phyloP scores from a whole-genome alignment of 2,329 filamentous ascomycete genomes.

The Fusarium sp. region DNA sequence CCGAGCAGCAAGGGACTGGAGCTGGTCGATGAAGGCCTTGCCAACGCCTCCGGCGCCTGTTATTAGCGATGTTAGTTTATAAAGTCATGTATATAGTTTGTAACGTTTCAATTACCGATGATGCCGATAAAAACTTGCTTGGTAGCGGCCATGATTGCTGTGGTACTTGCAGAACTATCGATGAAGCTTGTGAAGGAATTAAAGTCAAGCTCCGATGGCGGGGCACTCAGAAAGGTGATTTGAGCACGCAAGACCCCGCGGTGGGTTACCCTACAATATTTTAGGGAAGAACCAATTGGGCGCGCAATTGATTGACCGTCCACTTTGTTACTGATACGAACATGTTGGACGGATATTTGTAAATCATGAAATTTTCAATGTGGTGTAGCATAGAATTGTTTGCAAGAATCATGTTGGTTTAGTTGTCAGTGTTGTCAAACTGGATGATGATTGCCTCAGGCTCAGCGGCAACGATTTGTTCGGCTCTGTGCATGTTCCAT shows the following conservation, averaged over 20 bases:
- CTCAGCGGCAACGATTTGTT: constrained; percentile 8
- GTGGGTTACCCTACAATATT: constrained; percentile 44
- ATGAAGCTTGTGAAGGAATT: constrained; percentile 44
- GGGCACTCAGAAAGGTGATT: constrained; percentile 46
- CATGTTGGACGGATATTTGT: neutral
- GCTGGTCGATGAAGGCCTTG: constrained; percentile 88
- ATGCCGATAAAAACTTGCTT: constrained; percentile 66
- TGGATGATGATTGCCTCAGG: constrained; percentile 45
- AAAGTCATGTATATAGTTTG: neutral
- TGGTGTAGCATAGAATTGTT: neutral
- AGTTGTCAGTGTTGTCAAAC: neutral
- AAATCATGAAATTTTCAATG: neutral
- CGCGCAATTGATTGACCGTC: constrained; percentile 22
- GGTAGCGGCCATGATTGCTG: constrained; percentile 56
- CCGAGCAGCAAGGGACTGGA: constrained; percentile 74
- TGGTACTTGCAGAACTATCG: constrained; percentile 21
- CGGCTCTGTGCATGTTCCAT: neutral
- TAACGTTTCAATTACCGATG: constrained; percentile 56
- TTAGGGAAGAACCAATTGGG: constrained; percentile 31
- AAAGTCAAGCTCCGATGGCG: constrained; percentile 53
- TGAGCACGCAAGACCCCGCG: constrained; percentile 47
- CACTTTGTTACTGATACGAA: constrained; percentile 9
- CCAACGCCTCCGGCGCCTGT: constrained; percentile 92
- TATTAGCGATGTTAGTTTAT: constrained; percentile 33
- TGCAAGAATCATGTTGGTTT: neutral